phyloP scores from a whole-genome alignment of 2,329 filamentous ascomycete species.

The Colletotrichum limetticola region DNA sequence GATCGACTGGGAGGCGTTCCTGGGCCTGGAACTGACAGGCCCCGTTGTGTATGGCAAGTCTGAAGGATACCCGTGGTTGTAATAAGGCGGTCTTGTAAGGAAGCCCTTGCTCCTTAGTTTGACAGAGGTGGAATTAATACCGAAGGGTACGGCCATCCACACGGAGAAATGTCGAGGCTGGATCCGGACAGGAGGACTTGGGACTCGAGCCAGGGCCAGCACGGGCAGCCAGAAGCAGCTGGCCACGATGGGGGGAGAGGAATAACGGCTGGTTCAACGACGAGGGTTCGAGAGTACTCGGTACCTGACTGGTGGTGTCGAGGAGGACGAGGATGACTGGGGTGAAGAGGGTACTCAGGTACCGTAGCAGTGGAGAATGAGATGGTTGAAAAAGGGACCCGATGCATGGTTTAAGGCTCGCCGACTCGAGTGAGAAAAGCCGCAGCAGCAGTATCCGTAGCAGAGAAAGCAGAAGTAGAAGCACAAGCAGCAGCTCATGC shows the following conservation, averaged over 20 bases:
- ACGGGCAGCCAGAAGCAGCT: slow-evolving; percentile 42
- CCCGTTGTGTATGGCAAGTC: slow-evolving; percentile 54
- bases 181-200: slow-evolving; percentile 48
- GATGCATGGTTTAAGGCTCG: slow-evolving; percentile 46
- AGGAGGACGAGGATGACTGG: background rate
- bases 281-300: slow-evolving; percentile 42
- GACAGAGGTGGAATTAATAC: slow-evolving; percentile 61
- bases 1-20: slow-evolving; percentile 44
- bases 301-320: slow-evolving; percentile 50
- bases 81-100: slow-evolving; percentile 51
- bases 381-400: slow-evolving; percentile 39
- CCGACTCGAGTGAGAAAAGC: slow-evolving; percentile 47
- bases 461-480: slow-evolving; percentile 48
- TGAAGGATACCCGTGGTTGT: slow-evolving; percentile 35
- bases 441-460: slow-evolving; percentile 46
- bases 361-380: slow-evolving; percentile 47
- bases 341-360: slow-evolving; percentile 17
- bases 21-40: slow-evolving; percentile 51
- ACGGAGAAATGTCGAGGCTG: slow-evolving; percentile 60
- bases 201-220: slow-evolving; percentile 49
- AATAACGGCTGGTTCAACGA: slow-evolving; percentile 32
- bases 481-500: slow-evolving; percentile 43
- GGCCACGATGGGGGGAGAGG: slow-evolving; percentile 36
- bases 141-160: slow-evolving; percentile 53
- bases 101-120: slow-evolving; percentile 53